A percentile compares a stretch with the other conserved stretches of the same genome.
These are phyloP conservation scores for Symmetrospora coprosmae DNA, from an alignment of 768 basidiomycete genomes.

Conservation along the genomic window DNA sequence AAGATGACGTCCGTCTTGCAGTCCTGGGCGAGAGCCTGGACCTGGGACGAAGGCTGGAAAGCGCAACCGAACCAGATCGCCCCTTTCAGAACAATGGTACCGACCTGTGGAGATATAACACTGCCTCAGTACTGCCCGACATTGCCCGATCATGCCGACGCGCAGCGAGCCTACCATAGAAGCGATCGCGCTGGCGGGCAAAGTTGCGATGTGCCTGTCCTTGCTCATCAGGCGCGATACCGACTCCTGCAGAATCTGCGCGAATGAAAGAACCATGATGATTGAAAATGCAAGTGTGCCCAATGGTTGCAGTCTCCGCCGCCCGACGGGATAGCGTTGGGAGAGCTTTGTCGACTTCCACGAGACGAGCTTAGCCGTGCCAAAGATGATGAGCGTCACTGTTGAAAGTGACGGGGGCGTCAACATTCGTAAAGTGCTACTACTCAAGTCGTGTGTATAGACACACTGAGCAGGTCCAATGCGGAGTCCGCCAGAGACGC, in stretches of 20 bases:
- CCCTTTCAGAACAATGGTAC: constrained; percentile 10
- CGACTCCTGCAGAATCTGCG: constrained; percentile 19
- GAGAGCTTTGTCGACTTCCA: constrained; percentile 5
- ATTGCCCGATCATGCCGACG: too few relatives aligned
- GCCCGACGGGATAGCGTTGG: constrained; percentile 5
- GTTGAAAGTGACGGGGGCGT: too few relatives aligned
- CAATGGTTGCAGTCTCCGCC: constrained; percentile 4
- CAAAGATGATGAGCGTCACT: constrained; percentile 21
- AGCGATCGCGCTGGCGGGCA: constrained; percentile 2
- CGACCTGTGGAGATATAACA: too few relatives aligned
- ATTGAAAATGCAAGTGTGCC: background rate
- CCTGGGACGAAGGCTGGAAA: constrained; percentile 10
- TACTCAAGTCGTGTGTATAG: background rate
- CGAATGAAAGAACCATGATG: constrained; percentile 19
- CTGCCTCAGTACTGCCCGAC: too few relatives aligned
- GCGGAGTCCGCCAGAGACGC: constrained; percentile 17
- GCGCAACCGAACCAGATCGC: constrained; percentile 15
- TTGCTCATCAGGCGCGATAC: background rate
- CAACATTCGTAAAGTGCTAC: background rate
- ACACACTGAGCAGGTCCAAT: constrained; percentile 14
- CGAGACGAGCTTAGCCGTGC: constrained; percentile 4
- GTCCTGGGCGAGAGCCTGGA: constrained; percentile 17
- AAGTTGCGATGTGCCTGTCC: background rate
- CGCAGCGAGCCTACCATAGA: too few relatives aligned
- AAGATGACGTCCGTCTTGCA: constrained; percentile 23